Percentiles rank a stretch among this genome's conserved stretches.
Conservation (phyloP, 2,329 filamentous ascomycete species). For the Chalara sp. region DNA sequence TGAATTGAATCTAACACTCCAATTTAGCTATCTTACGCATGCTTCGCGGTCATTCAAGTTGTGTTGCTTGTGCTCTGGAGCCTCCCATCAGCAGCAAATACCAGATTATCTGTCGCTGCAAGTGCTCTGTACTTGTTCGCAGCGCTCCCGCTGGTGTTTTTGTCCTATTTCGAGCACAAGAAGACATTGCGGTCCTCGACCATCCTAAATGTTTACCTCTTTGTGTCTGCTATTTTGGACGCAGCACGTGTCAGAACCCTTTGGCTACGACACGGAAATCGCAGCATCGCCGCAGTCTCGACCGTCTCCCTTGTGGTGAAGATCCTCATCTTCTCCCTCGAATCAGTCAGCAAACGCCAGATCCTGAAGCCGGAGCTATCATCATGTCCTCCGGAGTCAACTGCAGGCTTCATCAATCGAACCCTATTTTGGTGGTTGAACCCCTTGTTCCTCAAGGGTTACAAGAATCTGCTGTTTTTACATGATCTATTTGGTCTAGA, state of each 20-base stretch:
- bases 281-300: constrained; percentile 3
- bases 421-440: constrained; percentile 31
- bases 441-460: constrained; percentile 25
- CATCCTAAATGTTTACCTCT: constrained; percentile 17
- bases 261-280: constrained; percentile 9
- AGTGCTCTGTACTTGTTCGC: too few species aligned
- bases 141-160: too few species aligned
- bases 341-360: constrained; percentile 14
- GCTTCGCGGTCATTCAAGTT: too few species aligned
- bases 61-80: too few species aligned
- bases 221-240: constrained; percentile 18
- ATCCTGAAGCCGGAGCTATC: constrained; percentile 7
- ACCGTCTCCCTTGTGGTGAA: constrained; percentile 13
- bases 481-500: constrained; percentile 21
- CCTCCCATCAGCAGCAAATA: too few species aligned
- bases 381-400: constrained; percentile 21
- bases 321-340: constrained; percentile 12
- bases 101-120: too few species aligned
- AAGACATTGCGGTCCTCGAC: constrained; percentile 16
- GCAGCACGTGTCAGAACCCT: constrained; percentile 13
- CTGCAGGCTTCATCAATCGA: constrained; percentile 27
- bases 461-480: constrained; percentile 20
- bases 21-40: too few species aligned
- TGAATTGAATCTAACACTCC: too few species aligned
- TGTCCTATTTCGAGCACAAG: constrained; percentile 18